Percentiles rank a stretch among this genome's conserved stretches.
phyloP scores from a whole-genome alignment of 2,329 filamentous ascomycete genomes.

The Geosmithia putterillii region DNA sequence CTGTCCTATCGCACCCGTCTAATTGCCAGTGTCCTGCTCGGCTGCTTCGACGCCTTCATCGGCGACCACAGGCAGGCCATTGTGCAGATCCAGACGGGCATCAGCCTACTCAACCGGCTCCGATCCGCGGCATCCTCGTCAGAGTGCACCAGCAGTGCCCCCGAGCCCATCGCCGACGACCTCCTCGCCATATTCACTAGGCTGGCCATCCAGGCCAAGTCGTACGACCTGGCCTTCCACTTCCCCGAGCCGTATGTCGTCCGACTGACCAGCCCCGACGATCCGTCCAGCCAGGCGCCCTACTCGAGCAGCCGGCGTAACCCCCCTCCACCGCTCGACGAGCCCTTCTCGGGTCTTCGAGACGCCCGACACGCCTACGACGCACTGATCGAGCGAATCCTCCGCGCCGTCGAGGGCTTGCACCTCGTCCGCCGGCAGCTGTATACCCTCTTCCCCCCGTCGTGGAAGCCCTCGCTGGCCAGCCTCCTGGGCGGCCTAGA shows the following conservation, averaged over 20 bases:
- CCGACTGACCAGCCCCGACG: conserved; percentile 16
- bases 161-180: conserved; percentile 41
- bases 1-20: conserved; percentile 39
- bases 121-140: conserved; percentile 29
- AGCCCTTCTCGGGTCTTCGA: conserved; percentile 32
- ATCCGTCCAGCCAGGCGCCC: conserved; percentile 10
- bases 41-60: conserved; percentile 58
- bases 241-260: conserved; percentile 52
- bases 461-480: conserved; percentile 32
- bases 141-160: conserved; percentile 12
- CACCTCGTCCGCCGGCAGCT: conserved; percentile 33
- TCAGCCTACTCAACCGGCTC: conserved; percentile 40
- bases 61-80: conserved; percentile 52
- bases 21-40: conserved; percentile 53
- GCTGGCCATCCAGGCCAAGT: conserved; percentile 52
- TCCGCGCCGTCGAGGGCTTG: conserved; percentile 46
- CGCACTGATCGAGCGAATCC: conserved; percentile 39
- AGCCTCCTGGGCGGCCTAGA: conserved; percentile 37
- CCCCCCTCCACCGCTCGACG: neutral
- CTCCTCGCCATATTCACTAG: conserved; percentile 51
- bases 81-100: conserved; percentile 45
- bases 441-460: conserved; percentile 37
- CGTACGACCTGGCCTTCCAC: conserved; percentile 57
- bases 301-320: neutral
- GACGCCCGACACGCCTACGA: conserved; percentile 48